phyloP scores from a whole-genome alignment of 2,329 filamentous ascomycete species.

The Scedosporium minutisporum region DNA sequence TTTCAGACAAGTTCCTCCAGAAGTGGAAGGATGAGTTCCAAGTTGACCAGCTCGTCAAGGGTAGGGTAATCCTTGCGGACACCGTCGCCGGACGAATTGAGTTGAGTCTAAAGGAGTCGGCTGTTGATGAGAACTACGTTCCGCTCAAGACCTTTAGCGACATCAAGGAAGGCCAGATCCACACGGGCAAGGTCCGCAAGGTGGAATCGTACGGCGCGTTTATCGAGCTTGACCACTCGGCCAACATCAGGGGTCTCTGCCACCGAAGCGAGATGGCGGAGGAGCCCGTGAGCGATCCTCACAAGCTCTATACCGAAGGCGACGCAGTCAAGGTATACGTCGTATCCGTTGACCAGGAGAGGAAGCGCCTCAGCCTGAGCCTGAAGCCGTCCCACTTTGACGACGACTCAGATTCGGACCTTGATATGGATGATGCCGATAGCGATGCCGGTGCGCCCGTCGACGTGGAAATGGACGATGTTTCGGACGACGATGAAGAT shows the following conservation, averaged over 20 bases:
- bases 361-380: slow-evolving; percentile 76
- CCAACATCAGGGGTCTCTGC: slow-evolving; percentile 85
- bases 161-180: slow-evolving; percentile 65
- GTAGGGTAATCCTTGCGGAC: slow-evolving; percentile 69
- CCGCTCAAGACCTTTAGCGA: slow-evolving; percentile 67
- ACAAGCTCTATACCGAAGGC: slow-evolving; percentile 79
- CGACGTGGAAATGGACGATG: slow-evolving; percentile 35
- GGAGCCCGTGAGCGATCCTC: slow-evolving; percentile 70
- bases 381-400: slow-evolving; percentile 89
- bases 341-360: slow-evolving; percentile 63
- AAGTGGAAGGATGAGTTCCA: slow-evolving; percentile 91
- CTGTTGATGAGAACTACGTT: slow-evolving; percentile 69
- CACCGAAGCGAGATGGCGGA: slow-evolving; percentile 90
- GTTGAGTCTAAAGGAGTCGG: slow-evolving; percentile 78
- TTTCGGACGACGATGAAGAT: neutral
- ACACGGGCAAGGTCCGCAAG: slow-evolving; percentile 86
- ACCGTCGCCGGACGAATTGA: slow-evolving; percentile 61
- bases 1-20: slow-evolving; percentile 86
- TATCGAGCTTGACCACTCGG: slow-evolving; percentile 76
- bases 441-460: slow-evolving; percentile 34
- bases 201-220: slow-evolving; percentile 95
- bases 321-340: slow-evolving; percentile 91
- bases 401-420: slow-evolving; percentile 39
- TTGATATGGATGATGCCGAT: slow-evolving; percentile 33
- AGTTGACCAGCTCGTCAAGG: slow-evolving; percentile 81